Base-by-base conservation (phyloP, 176 grass and related monocot genomes). In the Oryza glaberrima region DNA sequence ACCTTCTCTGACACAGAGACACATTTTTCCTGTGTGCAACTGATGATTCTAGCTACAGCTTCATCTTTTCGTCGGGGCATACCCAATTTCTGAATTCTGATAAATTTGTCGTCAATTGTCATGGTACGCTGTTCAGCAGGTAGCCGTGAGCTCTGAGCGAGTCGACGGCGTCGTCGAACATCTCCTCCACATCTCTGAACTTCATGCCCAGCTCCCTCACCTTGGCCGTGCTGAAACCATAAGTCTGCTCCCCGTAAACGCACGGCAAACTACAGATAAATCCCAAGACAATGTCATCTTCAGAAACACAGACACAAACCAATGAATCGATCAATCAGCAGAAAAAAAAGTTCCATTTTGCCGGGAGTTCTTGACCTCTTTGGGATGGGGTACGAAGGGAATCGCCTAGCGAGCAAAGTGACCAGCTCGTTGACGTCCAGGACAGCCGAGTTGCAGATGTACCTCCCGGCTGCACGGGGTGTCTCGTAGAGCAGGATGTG, bases 401-500 rank as follows among this genome's bases (percentile, higher is more conserved):
- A 98, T 26, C 86, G 87, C 38, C 83, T 71, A 8, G 89, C 87
- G 2, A 95, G 89, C 67, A 91, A 23, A n/a, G 69, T 44, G 36
- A 60, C 89, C 46, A 95, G 70, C 0, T 88, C 87, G 9, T 88
- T n/a, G 78, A 72, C 83, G 26, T 78, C 77, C 11, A 98, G 79
- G 67, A 98, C 95, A 11, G 56, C 36, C n/a, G 90, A 93, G 67
- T 86, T 98, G 90, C 95, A 98, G 48, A 95, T 86, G 84, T 98
- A 98, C 79, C 95, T 84, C 46, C 95, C 95, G 40, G 88, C 20
- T 2, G 92, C 91, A 15, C 61, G 46, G 20, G 78, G 61, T 7
- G 88, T 65, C 79, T 95, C 95, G 28, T 98, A 95, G 75, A 84
- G 76, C 75, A 98, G 86, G 72, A 98, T 93, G 87, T 98, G 95